Base-by-base conservation (phyloP, 1,284 basidiomycete genomes). In the Caloboletus firmus region DNA sequence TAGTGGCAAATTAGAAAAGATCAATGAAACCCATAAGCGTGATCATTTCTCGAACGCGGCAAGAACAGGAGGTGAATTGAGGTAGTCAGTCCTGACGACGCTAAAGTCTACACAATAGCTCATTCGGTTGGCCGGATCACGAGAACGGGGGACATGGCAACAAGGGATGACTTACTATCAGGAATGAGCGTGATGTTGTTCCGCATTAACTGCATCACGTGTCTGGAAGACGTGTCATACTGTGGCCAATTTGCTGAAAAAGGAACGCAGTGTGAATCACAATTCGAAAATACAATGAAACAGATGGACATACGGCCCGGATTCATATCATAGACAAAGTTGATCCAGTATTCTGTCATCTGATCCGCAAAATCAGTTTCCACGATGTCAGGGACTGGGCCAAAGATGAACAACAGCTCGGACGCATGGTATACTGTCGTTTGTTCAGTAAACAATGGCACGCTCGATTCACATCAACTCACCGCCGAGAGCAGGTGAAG, bases 401-500 rank as follows among this genome's bases (percentile, higher is more conserved):
- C 61, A 53, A 64, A 63, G 40, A 66, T 51, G 28, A 64, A 56
- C n/a, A 22, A 24, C 2, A 63, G 40, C 47, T 63, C 59, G 31
- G 55, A 53, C 5, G 28, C 39, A 10, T 66, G 63, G 30, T 62
- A 65, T 6, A 64, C 63, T 64, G 22, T 45, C 6, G 0, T 24
- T 32, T 18, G 22, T 32, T 52, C 13, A 44, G 2, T 6, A 28
- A 20, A 15, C 1, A 17, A 39, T 7, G 7, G 3, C 11, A 28
- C 24, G 10, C 17, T 2, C 24, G 17, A 32, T 20, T 13, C 9
- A 10, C 9, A 26, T 31, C n/a, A 2, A 57, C 63, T 37, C 52
- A 78, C 80, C 77, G 54, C 81, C 79, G 0, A 77, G 56, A 3
- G 60, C 63, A 4, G 69, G 69, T 43, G 76, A 62, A 47, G 76